Evolutionary conservation across 352 stramenopile species (phyloP).

Genomic region (Globisporangium yorkense): DNA sequence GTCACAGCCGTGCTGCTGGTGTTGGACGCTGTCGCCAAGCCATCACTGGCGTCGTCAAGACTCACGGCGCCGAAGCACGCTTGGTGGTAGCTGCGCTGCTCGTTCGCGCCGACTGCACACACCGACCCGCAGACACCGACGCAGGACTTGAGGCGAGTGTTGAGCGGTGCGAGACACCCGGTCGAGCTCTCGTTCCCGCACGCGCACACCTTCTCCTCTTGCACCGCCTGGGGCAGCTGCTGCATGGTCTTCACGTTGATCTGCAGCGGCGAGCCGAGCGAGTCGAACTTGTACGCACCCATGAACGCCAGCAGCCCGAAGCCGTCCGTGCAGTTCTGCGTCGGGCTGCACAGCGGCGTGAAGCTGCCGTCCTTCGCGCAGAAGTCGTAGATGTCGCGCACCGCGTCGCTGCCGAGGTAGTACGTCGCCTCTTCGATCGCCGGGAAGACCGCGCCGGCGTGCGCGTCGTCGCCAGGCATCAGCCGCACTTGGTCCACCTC

Average conservation of each 20-base stretch:
- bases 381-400: conserved; percentile 71
- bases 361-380: conserved; percentile 53
- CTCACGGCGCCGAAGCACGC: conserved; percentile 29
- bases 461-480: conserved; percentile 38
- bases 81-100: conserved; percentile 29
- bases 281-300: conserved; percentile 59
- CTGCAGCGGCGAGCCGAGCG: conserved; percentile 55
- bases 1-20: not conserved
- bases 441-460: conserved; percentile 49
- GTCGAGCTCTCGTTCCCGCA: conserved; percentile 25
- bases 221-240: conserved; percentile 23
- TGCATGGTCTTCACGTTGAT: conserved; percentile 71
- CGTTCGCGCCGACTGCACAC: conserved; percentile 32
- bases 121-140: conserved; percentile 54
- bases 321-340: conserved; percentile 51
- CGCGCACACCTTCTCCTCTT: conserved; percentile 44
- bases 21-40: not conserved
- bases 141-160: conserved; percentile 41
- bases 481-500: conserved; percentile 64
- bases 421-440: conserved; percentile 65
- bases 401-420: conserved; percentile 57
- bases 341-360: conserved; percentile 32
- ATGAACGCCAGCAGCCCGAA: conserved; percentile 52
- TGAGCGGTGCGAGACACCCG: conserved; percentile 46
- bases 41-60: conserved; percentile 10